A percentile compares a stretch with the other conserved stretches of the same genome.
Conservation (phyloP, 108 stramenopile species). For the Epithemia pelagica region DNA sequence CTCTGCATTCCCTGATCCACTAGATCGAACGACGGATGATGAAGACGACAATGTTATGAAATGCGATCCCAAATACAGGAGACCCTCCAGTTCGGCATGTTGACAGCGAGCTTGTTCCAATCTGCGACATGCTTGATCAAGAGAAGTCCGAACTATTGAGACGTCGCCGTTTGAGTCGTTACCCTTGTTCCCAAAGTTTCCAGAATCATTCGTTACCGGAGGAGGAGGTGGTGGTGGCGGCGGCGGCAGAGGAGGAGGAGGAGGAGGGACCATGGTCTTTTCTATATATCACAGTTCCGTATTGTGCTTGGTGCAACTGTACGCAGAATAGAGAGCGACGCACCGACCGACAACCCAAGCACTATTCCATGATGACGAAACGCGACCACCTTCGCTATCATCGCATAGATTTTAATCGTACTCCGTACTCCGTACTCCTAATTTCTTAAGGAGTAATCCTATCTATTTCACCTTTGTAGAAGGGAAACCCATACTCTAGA, state of each 20-base stretch:
- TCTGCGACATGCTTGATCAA: conserved; percentile 1
- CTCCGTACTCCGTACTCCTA: too few species aligned
- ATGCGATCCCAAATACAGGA: conserved; percentile 42
- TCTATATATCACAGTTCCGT: background rate
- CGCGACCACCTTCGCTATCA: conserved; percentile 1
- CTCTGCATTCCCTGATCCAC: conserved; percentile 47
- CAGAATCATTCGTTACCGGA: too few species aligned
- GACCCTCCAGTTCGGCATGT: conserved; percentile 64
- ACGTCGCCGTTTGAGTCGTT: too few species aligned
- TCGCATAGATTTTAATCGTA: too few species aligned
- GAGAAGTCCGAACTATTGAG: conserved; percentile 13
- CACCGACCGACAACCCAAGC: background rate
- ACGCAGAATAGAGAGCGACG: too few species aligned
- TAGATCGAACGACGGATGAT: conserved; percentile 9
- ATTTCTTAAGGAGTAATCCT: too few species aligned
- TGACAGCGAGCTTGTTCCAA: conserved; percentile 61
- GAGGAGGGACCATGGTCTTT: conserved; percentile 16
- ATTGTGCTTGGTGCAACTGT: background rate
- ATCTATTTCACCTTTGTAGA: too few species aligned
- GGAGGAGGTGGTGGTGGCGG: conserved; percentile 40
- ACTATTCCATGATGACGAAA: background rate
- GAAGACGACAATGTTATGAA: conserved; percentile 32
- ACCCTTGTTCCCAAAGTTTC: too few species aligned
- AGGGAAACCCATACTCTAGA: too few species aligned
- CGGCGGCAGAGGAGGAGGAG: conserved; percentile 32